Base-by-base conservation (phyloP, 2,329 filamentous ascomycete species). In the Dactylonectria macrodidyma region DNA sequence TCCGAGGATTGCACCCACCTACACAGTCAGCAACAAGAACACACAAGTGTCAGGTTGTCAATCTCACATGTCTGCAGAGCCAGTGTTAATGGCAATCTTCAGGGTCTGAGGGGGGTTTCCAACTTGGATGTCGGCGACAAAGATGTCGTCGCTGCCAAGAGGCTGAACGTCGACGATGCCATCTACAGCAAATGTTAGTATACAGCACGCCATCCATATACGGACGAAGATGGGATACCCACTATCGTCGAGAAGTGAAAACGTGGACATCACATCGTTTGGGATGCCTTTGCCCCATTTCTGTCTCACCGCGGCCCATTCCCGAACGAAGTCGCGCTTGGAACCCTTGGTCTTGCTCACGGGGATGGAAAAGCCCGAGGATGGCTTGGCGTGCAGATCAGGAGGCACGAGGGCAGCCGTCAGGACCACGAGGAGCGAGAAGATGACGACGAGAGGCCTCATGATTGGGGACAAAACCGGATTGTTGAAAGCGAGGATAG, bases 1-100 rank as follows among this genome's bases (percentile, higher is more conserved):
- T 87, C 84, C 3, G 85, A 81, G 2, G 85, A 86, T 76, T 87
- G 86, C 19, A 88, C 81, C 87, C 87, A 89, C n/a, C 86, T 88
- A 55, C 19, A 56, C 24, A 10, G 55, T 74, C 12, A 76, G 71
- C 30, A 36, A 33, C 10, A 10, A 24, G 9, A 26, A 16, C n/a
- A 46, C 7, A 12, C 3, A 36, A 6, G 8, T 8, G 24, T 3
- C 3, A 7, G 12, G n/a, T 8, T 16, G 16, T 36, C 22, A 10
- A 54, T 89, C 92, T 88, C 87, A 96, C 91, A 87, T 79, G 66
- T 89, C 87, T 10, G 84, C 81, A 8, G 87, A 89, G 11, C 87
- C 87, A 2, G 86, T 88, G 70, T 88, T 87, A 26, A 88, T 71
- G n/a, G 86, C 82, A 48, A 88, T 74, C 54, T 82, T 83, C 48